Conservation (phyloP, 2,329 filamentous ascomycete species). For the Paecilomyces dactylethromorphus region DNA sequence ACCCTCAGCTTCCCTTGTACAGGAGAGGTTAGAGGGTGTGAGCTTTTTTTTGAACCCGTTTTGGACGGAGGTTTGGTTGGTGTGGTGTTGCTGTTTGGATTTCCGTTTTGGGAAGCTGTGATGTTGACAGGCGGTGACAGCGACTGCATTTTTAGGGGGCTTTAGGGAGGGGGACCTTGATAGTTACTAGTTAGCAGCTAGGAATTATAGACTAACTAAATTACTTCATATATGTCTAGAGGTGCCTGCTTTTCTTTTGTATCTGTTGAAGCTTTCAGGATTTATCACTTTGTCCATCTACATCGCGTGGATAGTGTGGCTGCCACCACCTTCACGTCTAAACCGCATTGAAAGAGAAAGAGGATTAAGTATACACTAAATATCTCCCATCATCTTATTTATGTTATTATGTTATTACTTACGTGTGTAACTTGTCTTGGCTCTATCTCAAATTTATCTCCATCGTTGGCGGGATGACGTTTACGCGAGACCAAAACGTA, state of each 20-base stretch:
- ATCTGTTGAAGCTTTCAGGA: too few relatives aligned
- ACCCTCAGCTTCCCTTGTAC: neutral
- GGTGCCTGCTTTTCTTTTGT: too few relatives aligned
- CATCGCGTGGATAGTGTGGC: too few relatives aligned
- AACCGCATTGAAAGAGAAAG: too few relatives aligned
- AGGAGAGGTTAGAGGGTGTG: neutral
- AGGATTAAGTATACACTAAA: too few relatives aligned
- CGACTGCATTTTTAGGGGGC: neutral
- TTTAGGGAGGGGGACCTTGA: too few relatives aligned
- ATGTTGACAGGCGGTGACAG: neutral
- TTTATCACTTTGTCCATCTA: too few relatives aligned
- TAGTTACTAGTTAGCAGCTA: too few relatives aligned
- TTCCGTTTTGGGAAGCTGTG: neutral
- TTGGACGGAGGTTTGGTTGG: neutral
- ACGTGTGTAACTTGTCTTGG: neutral
- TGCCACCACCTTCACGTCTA: too few relatives aligned
- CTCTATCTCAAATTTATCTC: neutral
- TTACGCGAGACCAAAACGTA: neutral
- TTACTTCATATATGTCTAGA: too few relatives aligned
- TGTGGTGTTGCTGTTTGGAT: neutral
- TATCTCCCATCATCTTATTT: neutral
- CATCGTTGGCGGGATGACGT: neutral
- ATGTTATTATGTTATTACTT: neutral
- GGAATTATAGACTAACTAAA: too few relatives aligned
- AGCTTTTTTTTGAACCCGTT: neutral